These are phyloP conservation scores for Zymoseptoria brevis DNA, from an alignment of 2,329 filamentous ascomycete genomes.

Conservation along the genomic window DNA sequence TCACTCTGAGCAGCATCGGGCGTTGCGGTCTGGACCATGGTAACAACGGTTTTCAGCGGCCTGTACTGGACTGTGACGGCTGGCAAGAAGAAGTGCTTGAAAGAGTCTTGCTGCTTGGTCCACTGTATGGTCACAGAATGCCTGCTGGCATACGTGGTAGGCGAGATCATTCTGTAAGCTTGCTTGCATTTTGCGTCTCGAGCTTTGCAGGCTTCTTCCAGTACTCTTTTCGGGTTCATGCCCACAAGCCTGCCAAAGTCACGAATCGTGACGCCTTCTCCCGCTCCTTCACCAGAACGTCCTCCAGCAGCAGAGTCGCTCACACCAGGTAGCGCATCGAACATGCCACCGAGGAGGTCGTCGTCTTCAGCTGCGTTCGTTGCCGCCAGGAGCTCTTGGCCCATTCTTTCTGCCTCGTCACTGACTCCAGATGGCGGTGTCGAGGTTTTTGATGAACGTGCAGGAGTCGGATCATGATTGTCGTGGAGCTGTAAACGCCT, in stretches of 20 bases:
- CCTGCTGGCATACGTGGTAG: slow-evolving; percentile 65
- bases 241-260: slow-evolving; percentile 82
- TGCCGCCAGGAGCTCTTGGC: slow-evolving; percentile 23
- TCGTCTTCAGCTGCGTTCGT: slow-evolving; percentile 49
- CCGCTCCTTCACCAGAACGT: neutral
- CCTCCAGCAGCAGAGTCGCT: neutral
- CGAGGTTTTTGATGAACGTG: neutral
- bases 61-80: slow-evolving; percentile 39
- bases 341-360: slow-evolving; percentile 52
- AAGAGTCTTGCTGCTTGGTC: slow-evolving; percentile 61
- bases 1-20: slow-evolving; percentile 76
- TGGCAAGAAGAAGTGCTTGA: slow-evolving; percentile 36
- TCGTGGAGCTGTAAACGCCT: slow-evolving; percentile 22
- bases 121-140: slow-evolving; percentile 68
- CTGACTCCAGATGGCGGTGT: slow-evolving; percentile 40
- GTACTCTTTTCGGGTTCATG: slow-evolving; percentile 62
- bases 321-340: slow-evolving; percentile 35
- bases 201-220: slow-evolving; percentile 83
- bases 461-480: slow-evolving; percentile 5
- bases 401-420: slow-evolving; percentile 36
- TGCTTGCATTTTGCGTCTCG: slow-evolving; percentile 65
- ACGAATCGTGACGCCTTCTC: slow-evolving; percentile 52
- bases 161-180: slow-evolving; percentile 61
- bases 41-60: slow-evolving; percentile 50
- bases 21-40: slow-evolving; percentile 67